Base-by-base conservation (phyloP, 176 grass and related monocot genomes). In the Sorghum bicolor region DNA sequence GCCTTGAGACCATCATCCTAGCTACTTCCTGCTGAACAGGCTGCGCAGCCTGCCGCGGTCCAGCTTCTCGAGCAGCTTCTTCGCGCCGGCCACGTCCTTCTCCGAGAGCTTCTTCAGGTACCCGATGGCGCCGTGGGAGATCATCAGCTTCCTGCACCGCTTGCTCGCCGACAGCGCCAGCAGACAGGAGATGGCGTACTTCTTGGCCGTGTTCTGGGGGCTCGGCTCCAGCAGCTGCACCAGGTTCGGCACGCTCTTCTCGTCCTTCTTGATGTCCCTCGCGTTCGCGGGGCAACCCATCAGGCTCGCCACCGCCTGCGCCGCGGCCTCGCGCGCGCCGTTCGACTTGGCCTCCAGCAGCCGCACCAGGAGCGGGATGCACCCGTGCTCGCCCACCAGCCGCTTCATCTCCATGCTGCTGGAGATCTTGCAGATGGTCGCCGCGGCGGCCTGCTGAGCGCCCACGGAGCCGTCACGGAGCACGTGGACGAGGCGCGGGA, bases 21-120 rank as follows among this genome's bases (percentile, higher is more conserved):
- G 4, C 70, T 92, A 99, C 87, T 94, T 99, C 82, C 89, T 89
- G 74, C 62, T 78, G 81, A 99, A 99, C 44, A 99, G 38, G 61
- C 28, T 93, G 76, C 91, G 92, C 62, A 98, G 78, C 82, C 80
- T 98, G 44, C 93, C 91, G 52, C 80, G 85, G 40, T 98, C 89
- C 64, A 98, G 88, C 84, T 90, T 93, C 93, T 95, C 93, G 6
- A 98, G 89, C 85, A 98, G 81, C 80, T 92, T 98, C 85, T 92
- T 98, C 25, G 96, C 68, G 69, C 92, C 93, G 43, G 87, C 76
- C 3, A 98, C 91, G 52, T 98, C 93, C 91, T 85, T 87, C 74
- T 98, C 96, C 28, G 93, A 92, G 63, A 98, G 93, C 87, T 98
- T 98, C 87, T 98, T 98, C 39, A 98, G 91, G 83, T 98, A 98